Evolutionary conservation across 352 stramenopile species (phyloP).

Genomic region (Plasmopara halstedii): DNA sequence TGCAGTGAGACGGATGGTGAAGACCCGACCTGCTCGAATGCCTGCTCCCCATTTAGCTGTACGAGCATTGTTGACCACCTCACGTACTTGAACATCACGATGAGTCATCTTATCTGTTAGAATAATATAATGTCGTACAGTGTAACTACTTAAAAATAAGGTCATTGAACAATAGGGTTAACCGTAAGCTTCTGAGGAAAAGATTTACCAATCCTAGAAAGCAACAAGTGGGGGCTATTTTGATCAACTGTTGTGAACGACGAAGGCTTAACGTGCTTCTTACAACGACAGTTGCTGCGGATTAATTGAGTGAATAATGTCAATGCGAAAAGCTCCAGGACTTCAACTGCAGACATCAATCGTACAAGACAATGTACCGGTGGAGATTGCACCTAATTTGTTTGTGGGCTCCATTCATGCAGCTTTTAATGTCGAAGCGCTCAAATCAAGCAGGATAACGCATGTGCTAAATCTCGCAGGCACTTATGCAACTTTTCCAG

Average conservation of each 20-base stretch:
- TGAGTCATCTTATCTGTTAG: slow-evolving; percentile 83
- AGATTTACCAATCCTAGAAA: slow-evolving; percentile 12
- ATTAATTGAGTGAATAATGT: slow-evolving; percentile 5
- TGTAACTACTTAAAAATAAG: slow-evolving; percentile 6
- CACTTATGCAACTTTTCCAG: slow-evolving; percentile 79
- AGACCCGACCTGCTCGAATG: slow-evolving; percentile 57
- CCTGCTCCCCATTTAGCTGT: slow-evolving; percentile 66
- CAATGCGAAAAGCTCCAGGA: slow-evolving; percentile 47
- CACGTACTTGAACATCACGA: slow-evolving; percentile 83
- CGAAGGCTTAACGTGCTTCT: not conserved
- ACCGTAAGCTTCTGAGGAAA: slow-evolving; percentile 9
- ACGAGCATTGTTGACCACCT: slow-evolving; percentile 81
- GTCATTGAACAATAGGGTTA: slow-evolving; percentile 4
- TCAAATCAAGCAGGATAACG: slow-evolving; percentile 68
- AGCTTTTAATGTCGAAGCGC: slow-evolving; percentile 78
- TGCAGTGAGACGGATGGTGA: slow-evolving; percentile 56
- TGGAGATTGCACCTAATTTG: slow-evolving; percentile 54
- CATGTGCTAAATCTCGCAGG: slow-evolving; percentile 85
- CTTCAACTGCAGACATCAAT: slow-evolving; percentile 56
- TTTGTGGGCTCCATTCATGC: slow-evolving; percentile 84
- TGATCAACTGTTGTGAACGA: slow-evolving; percentile 9
- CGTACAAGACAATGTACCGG: slow-evolving; percentile 82
- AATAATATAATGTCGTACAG: too few species aligned
- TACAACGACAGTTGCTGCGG: slow-evolving; percentile 12
- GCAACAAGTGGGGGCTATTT: slow-evolving; percentile 12